Evolutionary conservation across 2,329 filamentous ascomycete species (phyloP).

Genomic region (Clarireedia monteithiana): DNA sequence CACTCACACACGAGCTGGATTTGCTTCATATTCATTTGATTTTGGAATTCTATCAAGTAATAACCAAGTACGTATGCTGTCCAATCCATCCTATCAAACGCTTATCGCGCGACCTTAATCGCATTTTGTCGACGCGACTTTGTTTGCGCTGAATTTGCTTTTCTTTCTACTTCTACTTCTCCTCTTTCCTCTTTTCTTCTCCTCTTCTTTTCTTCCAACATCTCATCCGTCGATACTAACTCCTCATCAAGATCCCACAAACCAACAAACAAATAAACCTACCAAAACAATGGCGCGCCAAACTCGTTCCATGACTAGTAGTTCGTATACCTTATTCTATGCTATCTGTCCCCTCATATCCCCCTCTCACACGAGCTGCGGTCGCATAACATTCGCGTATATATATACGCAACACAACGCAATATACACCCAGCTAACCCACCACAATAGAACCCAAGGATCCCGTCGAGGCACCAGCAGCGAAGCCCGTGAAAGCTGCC

Average conservation of each 20-base stretch:
- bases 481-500: slow-evolving; percentile 23
- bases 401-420: neutral
- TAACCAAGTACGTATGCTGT: neutral
- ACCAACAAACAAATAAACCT: slow-evolving; percentile 9
- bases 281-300: slow-evolving; percentile 25
- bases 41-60: neutral
- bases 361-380: neutral
- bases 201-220: neutral
- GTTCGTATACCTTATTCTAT: slow-evolving; percentile 16
- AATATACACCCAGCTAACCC: neutral
- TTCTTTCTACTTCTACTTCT: neutral
- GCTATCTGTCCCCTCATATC: neutral
- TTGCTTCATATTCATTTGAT: neutral
- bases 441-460: slow-evolving; percentile 19
- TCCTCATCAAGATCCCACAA: neutral
- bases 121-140: neutral
- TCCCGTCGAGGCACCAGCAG: slow-evolving; percentile 20
- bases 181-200: neutral
- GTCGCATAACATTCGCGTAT: slow-evolving; percentile 7
- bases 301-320: slow-evolving; percentile 24
- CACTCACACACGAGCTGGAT: neutral
- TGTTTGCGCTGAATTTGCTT: neutral
- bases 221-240: neutral
- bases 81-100: neutral
- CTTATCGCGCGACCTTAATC: neutral